Evolutionary conservation across 1,284 basidiomycete genomes (phyloP).

Genomic region (Hypsizygus ulmarius): DNA sequence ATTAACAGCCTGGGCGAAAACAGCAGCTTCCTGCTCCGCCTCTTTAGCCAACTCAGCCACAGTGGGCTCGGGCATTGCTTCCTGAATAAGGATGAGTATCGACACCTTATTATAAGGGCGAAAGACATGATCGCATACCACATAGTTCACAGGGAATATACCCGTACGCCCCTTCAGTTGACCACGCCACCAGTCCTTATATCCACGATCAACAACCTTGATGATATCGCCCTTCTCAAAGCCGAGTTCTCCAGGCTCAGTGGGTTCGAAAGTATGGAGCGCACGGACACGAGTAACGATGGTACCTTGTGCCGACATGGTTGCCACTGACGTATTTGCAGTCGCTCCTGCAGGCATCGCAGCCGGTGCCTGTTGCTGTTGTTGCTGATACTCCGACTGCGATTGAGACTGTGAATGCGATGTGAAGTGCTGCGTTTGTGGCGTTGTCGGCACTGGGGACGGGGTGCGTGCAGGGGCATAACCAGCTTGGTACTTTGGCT

Average conservation of each 20-base stretch:
- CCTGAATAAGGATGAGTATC: slow-evolving; percentile 43
- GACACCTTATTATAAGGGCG: slow-evolving; percentile 1
- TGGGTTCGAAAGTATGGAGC: slow-evolving; percentile 86
- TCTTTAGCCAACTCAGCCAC: slow-evolving; percentile 78
- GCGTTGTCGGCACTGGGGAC: slow-evolving; percentile 28
- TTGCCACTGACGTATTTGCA: slow-evolving; percentile 32
- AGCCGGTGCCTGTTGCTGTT: slow-evolving; percentile 18
- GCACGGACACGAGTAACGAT: slow-evolving; percentile 86
- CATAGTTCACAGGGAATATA: slow-evolving; percentile 98
- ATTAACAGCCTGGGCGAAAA: slow-evolving; percentile 82
- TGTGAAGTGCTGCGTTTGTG: slow-evolving; percentile 22
- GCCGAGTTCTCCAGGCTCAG: slow-evolving; percentile 87
- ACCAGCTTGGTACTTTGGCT: slow-evolving; percentile 40
- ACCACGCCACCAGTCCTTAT: slow-evolving; percentile 99
- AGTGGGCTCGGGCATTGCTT: slow-evolving; percentile 86
- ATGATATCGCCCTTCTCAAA: slow-evolving; percentile 95
- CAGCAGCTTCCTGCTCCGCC: slow-evolving; percentile 84
- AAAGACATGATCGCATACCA: slow-evolving; percentile 51
- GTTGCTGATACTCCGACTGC: slow-evolving; percentile 19
- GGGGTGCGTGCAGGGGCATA: slow-evolving; percentile 47
- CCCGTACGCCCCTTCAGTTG: slow-evolving; percentile 91
- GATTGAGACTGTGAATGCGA: slow-evolving; percentile 18
- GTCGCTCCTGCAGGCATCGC: slow-evolving; percentile 21
- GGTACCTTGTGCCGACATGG: slow-evolving; percentile 29
- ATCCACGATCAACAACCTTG: slow-evolving; percentile 93